Evolutionary conservation across 352 stramenopile species (phyloP), one percentile per base, ranked within the genome.

Genomic region (Phytopythium cucurbitacearum): DNA sequence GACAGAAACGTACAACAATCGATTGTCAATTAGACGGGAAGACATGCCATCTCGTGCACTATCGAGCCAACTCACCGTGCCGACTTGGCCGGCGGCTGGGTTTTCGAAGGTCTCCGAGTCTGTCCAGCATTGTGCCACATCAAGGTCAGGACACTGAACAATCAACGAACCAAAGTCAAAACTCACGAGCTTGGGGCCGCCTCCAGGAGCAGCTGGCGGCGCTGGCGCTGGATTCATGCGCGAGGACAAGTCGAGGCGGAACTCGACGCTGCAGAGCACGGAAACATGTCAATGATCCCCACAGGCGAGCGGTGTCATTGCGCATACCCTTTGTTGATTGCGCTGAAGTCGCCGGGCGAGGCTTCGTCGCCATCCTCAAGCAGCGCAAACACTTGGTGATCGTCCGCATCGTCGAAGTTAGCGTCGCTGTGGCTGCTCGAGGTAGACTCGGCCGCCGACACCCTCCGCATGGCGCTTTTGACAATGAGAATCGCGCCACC

Each of bases 361-460:
- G 11, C 42, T 8, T 73, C 64, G 8, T 76, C 69, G 9, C 63
- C 69, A 40, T 87, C 73, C 32, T 76, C 76, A 5, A 88, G 62
- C 38, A 69, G 80, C 13, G 71, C 65, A 36, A 88, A 76, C 9
- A 85, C 65, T 21, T 85, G 71, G 6, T 70, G 62, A 33, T 88
- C 67, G 50, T 88, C 72, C 7, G 82, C 28, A 44, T 88, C 74
- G 51, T 85, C 72, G 48, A 85, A 88, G 16, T 76, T 85, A 33
- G 82, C 66, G 15, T 88, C 76, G 46, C 74, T 77, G 21, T 28
- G 21, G 38, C 58, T 65, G 44, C 70, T 85, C 12, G 73, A 80
- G 33, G 60, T 64, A 32, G 74, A 85, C 46, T 73, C 67, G 10
- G 73, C 69, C 6, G 47, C 54, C 9, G 73, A 85, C 3, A 59